Base-by-base conservation (phyloP, 2,329 filamentous ascomycete genomes). In the Epichloe scottii region DNA sequence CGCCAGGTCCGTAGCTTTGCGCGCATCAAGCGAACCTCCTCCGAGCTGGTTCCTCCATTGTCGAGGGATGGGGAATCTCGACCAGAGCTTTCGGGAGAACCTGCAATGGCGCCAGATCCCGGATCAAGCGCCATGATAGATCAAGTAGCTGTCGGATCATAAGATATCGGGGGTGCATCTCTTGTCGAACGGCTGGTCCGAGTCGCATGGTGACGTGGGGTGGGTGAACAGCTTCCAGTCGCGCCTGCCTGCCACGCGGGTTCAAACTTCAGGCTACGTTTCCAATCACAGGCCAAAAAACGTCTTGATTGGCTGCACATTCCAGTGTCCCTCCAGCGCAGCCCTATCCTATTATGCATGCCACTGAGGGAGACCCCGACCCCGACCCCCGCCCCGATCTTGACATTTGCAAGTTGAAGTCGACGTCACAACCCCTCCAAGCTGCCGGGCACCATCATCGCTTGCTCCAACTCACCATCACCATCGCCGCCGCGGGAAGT, bases 1-100 rank as follows among this genome's bases (percentile, higher is more conserved):
- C 33, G 8, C 30, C 6, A 10, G n/a, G n/a, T 21, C 12, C 43
- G 37, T 10, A 12, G 34, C 8, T 43, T 64, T 34, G 50, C 21
- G 51, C 40, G 46, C 49, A 48, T 26, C 33, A 30, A 23, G 48
- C 79, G 65, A 77, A 94, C 89, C 86, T 71, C 84, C 82, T 62
- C 87, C 83, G 54, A 85, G 75, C 65, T 84, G 84, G 67, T 83
- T 84, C 67, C 86, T 85, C 78, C 85, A 85, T 71, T 87, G 84
- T 64, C 85, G 81, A 56, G 80, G 77, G 40, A 81, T 81, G 57
- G 85, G 88, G 87, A 88, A 57, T 82, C 81, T 63, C 86, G 85
- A 56, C 88, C 88, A 66, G 89, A 93, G 76, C 85, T 90, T 65
- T 87, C 81, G 62, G 89, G 89, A 56, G 89, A 93, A 59, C 73